These are phyloP conservation scores for Lachancea sp. DNA, from an alignment of 805 yeast species.

Conservation along the genomic window DNA sequence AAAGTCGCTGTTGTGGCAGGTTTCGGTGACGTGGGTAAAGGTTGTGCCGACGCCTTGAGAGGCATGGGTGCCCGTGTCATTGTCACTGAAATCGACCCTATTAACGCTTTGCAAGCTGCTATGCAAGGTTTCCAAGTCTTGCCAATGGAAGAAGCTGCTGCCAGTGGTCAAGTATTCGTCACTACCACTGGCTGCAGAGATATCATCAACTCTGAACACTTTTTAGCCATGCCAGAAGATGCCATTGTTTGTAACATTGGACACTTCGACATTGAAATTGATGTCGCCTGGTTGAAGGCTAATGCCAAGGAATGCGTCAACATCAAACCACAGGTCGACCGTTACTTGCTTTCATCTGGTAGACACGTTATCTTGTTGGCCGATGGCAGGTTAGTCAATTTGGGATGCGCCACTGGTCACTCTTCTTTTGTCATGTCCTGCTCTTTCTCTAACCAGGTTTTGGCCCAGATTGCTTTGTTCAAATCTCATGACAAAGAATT, in stretches of 20 bases:
- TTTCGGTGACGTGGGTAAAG: conserved; percentile 99
- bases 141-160: conserved; percentile 90
- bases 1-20: conserved; percentile 98
- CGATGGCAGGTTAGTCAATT: conserved; percentile 98
- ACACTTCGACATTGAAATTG: conserved; percentile 98
- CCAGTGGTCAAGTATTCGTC: conserved; percentile 92
- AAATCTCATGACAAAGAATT: conserved; percentile 76
- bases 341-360: conserved; percentile 83
- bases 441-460: conserved; percentile 98
- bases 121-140: conserved; percentile 97
- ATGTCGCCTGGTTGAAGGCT: conserved; percentile 96
- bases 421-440: conserved; percentile 98
- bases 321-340: conserved; percentile 99
- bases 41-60: conserved; percentile 98
- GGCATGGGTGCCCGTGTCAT: conserved; percentile 99
- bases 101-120: conserved; percentile 98
- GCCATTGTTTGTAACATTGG: conserved; percentile 99
- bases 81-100: conserved; percentile 96
- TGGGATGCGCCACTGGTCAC: conserved; percentile 99
- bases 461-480: conserved; percentile 97
- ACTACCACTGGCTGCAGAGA: conserved; percentile 99
- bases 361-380: conserved; percentile 94
- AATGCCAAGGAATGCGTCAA: conserved; percentile 90
- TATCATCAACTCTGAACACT: conserved; percentile 85
- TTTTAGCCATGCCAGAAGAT: conserved; percentile 93